Conservation (phyloP, 352 stramenopile species). For the Phytophthora niederhauseri region DNA sequence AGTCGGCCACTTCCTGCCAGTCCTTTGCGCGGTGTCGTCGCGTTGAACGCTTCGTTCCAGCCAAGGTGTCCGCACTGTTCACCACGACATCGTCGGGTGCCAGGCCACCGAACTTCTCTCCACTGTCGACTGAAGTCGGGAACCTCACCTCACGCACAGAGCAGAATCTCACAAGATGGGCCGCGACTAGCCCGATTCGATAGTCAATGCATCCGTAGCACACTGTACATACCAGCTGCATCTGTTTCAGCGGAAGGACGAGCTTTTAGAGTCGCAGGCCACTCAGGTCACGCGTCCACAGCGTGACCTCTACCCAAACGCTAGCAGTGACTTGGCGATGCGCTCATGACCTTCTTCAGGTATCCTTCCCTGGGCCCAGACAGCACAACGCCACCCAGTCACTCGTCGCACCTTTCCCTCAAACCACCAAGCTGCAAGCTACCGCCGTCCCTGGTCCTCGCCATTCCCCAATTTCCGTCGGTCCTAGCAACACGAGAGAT, state of each 20-base stretch:
- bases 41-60: neutral
- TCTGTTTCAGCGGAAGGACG: conserved; percentile 20
- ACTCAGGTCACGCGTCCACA: conserved; percentile 3
- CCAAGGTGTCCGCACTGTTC: neutral
- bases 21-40: neutral
- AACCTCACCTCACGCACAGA: neutral
- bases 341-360: conserved; percentile 9
- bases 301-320: conserved; percentile 10
- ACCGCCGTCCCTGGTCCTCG: neutral
- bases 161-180: neutral
- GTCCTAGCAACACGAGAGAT: conserved; percentile 19
- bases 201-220: conserved; percentile 16
- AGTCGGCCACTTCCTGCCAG: neutral
- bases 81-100: neutral
- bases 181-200: conserved; percentile 25
- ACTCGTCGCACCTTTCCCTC: conserved; percentile 31
- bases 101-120: neutral
- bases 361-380: conserved; percentile 29
- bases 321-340: neutral
- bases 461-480: conserved; percentile 31
- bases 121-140: neutral
- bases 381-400: conserved; percentile 22
- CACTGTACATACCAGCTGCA: conserved; percentile 10
- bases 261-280: conserved; percentile 7
- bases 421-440: conserved; percentile 8